Base-by-base conservation (phyloP, 2,329 filamentous ascomycete genomes). In the Fusarium napiforme region DNA sequence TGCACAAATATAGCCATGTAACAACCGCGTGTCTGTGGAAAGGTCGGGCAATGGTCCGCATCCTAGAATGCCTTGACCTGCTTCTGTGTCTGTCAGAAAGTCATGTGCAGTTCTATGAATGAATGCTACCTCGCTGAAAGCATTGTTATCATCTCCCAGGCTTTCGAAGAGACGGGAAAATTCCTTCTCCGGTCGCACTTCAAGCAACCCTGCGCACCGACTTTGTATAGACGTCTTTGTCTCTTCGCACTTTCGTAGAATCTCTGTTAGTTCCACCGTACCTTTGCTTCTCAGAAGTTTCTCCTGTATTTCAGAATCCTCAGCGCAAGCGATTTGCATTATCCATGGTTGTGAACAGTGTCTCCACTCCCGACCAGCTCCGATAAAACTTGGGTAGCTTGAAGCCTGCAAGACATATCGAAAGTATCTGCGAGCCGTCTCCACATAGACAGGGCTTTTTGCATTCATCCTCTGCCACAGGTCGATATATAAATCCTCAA, bases 21-120 rank as follows among this genome's bases (percentile, higher is more conserved):
- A 4, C 4, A 42, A 21, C 6, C 2, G 9, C 1, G 14, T 5
- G 15, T 34, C 12, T 1, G 14, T 11, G 2, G 2, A 2, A 4
- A n/a, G 4, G 1, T 36, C 18, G 2, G 18, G 3, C 4, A 12
- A 5, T 11, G 4, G 0, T 23, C 8, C 15, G 1, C 5, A 0
- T 18, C 50, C 36, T 5, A 73, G 16, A 4, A 73, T 66, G 0
- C 12, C 4, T 4, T 64, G 52, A 0, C 71, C 68, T 0, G 49
- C 32, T 56, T 73, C 64, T 4, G 68, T 73, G 10, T 59, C 58
- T 3, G 12, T 34, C 7, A 73, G n/a, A 26, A 71, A 73, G 9
- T 73, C 68, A n/a, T 69, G 42, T n/a, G 64, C 68, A 2, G 71
- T 71, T 19, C 71, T 46, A 4, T 73, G 68, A 11, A 73, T 57